Conservation (phyloP, 1,284 basidiomycete species). For the Amylostereum areolatum region DNA sequence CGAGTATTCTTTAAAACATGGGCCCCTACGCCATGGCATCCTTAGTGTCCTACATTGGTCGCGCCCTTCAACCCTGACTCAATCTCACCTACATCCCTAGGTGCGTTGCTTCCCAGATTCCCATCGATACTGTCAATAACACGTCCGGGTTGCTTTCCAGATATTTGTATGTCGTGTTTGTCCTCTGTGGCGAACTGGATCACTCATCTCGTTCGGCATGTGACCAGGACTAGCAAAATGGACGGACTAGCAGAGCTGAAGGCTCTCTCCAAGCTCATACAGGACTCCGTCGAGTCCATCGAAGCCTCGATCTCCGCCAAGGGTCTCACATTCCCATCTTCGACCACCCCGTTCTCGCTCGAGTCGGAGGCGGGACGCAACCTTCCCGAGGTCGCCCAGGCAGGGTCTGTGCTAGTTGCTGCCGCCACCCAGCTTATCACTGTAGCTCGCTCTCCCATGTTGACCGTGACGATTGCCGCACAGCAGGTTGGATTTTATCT, state of each 20-base stretch:
- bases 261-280: constrained; percentile 2
- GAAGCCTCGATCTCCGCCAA: neutral
- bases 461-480: constrained; percentile 20
- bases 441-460: constrained; percentile 25
- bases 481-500: constrained; percentile 24
- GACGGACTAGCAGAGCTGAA: constrained; percentile 4
- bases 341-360: neutral
- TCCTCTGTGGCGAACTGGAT: too few relatives aligned
- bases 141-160: too few relatives aligned
- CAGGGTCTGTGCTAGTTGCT: constrained; percentile 27
- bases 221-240: too few relatives aligned
- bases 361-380: constrained; percentile 24
- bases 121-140: too few relatives aligned
- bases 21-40: too few relatives aligned
- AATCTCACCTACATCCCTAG: too few relatives aligned
- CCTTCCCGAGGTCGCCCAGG: constrained; percentile 22
- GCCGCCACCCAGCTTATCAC: constrained; percentile 32
- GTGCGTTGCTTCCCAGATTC: too few relatives aligned
- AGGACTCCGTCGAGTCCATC: neutral
- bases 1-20: too few relatives aligned
- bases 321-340: neutral
- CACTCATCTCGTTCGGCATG: too few relatives aligned
- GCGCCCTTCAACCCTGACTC: neutral
- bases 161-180: too few relatives aligned
- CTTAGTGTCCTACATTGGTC: neutral